These are phyloP conservation scores for Wickerhamomyces silvicola DNA, from an alignment of 805 yeast genomes.

Conservation along the genomic window DNA sequence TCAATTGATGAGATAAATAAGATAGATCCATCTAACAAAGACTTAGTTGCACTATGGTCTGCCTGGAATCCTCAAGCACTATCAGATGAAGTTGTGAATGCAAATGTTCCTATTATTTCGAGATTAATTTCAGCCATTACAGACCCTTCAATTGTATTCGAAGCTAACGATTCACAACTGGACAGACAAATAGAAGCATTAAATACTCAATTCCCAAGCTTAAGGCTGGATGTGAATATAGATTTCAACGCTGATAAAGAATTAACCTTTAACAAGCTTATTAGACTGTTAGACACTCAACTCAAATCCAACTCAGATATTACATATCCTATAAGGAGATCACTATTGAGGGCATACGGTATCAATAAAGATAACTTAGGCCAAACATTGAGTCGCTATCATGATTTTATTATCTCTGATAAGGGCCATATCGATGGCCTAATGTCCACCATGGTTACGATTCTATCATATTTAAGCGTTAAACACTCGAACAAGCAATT, in stretches of 20 bases:
- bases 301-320: conserved; percentile 1
- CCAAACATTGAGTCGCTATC: conserved; percentile 12
- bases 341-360: conserved; percentile 11
- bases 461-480: conserved; percentile 35
- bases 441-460: conserved; percentile 34
- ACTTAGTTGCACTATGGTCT: conserved; percentile 6
- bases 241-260: background rate
- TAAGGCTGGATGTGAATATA: too few species aligned
- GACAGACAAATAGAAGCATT: too few species aligned
- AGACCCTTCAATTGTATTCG: too few species aligned
- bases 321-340: conserved; percentile 3
- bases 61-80: conserved; percentile 1
- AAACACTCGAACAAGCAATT: conserved; percentile 23
- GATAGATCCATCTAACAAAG: conserved; percentile 4
- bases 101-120: background rate
- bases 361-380: conserved; percentile 7
- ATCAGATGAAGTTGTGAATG: background rate
- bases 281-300: background rate
- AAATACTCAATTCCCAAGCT: too few species aligned
- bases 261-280: background rate
- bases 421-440: conserved; percentile 34
- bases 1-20: conserved; percentile 4
- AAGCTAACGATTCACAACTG: too few species aligned
- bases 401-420: conserved; percentile 33
- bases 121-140: conserved; percentile 1